phyloP scores from a whole-genome alignment of 2,329 filamentous ascomycete species.

The Neonectria coccinea region DNA sequence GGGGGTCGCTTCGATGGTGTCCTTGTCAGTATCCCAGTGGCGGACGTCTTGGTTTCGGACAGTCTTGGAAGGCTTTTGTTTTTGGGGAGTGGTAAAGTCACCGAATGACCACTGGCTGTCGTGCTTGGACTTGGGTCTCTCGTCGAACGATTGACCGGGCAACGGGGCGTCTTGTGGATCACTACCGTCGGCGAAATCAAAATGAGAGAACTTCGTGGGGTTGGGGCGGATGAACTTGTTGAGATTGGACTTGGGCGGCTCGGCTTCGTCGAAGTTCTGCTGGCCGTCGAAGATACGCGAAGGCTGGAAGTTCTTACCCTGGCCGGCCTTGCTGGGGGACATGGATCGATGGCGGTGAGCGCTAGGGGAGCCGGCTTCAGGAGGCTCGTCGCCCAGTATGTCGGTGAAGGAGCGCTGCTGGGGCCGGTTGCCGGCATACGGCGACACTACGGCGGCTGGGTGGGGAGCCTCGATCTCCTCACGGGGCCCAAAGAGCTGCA shows the following conservation, averaged over 20 bases:
- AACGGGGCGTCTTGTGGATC: conserved; percentile 62
- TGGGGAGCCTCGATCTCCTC: conserved; percentile 67
- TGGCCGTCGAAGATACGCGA: conserved; percentile 72
- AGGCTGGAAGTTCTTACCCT: conserved; percentile 71
- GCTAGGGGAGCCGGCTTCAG: conserved; percentile 59
- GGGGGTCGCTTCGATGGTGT: conserved; percentile 63
- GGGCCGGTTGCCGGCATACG: conserved; percentile 69
- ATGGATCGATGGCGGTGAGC: conserved; percentile 62
- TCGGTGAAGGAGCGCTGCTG: conserved; percentile 78
- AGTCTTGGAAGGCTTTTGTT: conserved; percentile 70
- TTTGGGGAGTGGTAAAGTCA: conserved; percentile 87
- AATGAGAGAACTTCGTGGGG: conserved; percentile 86
- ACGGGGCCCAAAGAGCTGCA: conserved; percentile 80
- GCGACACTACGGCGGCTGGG: conserved; percentile 66
- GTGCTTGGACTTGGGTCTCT: conserved; percentile 70
- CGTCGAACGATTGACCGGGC: conserved; percentile 54
- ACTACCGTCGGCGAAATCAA: conserved; percentile 79
- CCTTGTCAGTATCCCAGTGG: conserved; percentile 82
- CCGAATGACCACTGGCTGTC: conserved; percentile 86
- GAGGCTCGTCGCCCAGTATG: conserved; percentile 70
- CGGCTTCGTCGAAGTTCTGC: conserved; percentile 56
- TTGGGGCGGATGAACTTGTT: conserved; percentile 71
- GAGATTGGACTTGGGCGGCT: conserved; percentile 56
- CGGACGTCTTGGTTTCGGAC: conserved; percentile 76
- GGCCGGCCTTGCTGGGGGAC: conserved; percentile 64